A percentile compares a stretch with the other conserved stretches of the same genome.
Conservation (phyloP, 2,329 filamentous ascomycete species). For the Mollisia scopiformis region DNA sequence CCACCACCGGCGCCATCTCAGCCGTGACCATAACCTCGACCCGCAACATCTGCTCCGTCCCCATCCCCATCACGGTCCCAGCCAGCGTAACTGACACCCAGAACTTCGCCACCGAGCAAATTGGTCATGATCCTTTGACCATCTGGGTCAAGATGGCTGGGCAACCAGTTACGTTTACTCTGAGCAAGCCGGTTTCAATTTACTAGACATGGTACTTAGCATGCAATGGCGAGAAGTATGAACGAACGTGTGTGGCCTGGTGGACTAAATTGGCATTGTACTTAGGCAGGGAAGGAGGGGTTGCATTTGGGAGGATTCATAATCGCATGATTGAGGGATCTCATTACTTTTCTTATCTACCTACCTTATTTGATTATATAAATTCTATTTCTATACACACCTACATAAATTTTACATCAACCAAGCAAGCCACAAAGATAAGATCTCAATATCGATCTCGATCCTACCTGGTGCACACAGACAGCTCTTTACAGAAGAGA, state of each 20-base stretch:
- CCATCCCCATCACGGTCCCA: conserved; percentile 41
- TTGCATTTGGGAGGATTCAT: neutral
- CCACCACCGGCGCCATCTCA: conserved; percentile 23
- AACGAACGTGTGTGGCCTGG: no score
- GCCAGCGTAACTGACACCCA: conserved; percentile 21
- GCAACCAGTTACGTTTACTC: conserved; percentile 45
- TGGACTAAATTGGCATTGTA: neutral
- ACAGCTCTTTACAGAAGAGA: no score
- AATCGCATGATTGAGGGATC: neutral
- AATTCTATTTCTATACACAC: neutral
- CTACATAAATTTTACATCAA: no score
- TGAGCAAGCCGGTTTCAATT: conserved; percentile 18
- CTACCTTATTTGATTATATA: neutral
- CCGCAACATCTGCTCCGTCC: conserved; percentile 24
- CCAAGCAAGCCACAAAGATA: no score
- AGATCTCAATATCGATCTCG: no score
- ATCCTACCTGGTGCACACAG: no score
- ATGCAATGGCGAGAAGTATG: neutral
- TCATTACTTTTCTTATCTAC: neutral
- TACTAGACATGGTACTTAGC: neutral
- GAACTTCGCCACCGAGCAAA: conserved; percentile 41
- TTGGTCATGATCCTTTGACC: conserved; percentile 56
- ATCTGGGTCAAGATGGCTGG: conserved; percentile 52
- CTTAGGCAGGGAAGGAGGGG: neutral
- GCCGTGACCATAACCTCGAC: conserved; percentile 44